Conservation (phyloP, 768 basidiomycete species). For the Rhodotorula diobovata region DNA sequence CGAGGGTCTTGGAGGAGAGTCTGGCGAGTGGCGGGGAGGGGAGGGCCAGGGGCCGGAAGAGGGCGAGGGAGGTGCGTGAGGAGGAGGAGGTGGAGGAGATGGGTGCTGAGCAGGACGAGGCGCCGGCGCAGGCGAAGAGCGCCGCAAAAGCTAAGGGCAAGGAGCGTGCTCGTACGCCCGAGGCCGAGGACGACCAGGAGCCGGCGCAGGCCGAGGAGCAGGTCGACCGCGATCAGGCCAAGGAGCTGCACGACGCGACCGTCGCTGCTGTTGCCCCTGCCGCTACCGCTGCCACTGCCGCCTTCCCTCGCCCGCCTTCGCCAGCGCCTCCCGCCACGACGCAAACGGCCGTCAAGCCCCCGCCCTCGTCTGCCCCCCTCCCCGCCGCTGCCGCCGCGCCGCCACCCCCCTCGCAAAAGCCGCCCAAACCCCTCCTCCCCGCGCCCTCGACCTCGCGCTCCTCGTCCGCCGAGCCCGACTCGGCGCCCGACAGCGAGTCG, state of each 20-base stretch:
- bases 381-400: too few relatives aligned
- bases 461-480: too few relatives aligned
- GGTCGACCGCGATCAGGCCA: too few relatives aligned
- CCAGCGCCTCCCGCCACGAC: not conserved
- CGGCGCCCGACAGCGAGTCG: not conserved
- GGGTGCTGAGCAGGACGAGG: not conserved
- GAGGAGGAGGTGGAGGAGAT: slow-evolving; percentile 2
- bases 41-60: slow-evolving; percentile 6
- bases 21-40: slow-evolving; percentile 1
- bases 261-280: not conserved
- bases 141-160: not conserved
- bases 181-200: not conserved
- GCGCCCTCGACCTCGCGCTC: too few relatives aligned
- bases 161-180: not conserved
- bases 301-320: not conserved
- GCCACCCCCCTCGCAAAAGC: not conserved
- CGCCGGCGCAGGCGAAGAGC: not conserved
- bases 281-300: too few relatives aligned
- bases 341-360: not conserved
- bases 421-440: not conserved
- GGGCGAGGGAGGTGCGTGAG: not conserved
- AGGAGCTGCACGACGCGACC: not conserved
- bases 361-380: not conserved
- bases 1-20: not conserved
- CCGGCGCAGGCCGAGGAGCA: not conserved